Evolutionary conservation across 2,329 filamentous ascomycete species (phyloP), one percentile per base, ranked within the genome.

Genomic region (Talaromyces marneffei): DNA sequence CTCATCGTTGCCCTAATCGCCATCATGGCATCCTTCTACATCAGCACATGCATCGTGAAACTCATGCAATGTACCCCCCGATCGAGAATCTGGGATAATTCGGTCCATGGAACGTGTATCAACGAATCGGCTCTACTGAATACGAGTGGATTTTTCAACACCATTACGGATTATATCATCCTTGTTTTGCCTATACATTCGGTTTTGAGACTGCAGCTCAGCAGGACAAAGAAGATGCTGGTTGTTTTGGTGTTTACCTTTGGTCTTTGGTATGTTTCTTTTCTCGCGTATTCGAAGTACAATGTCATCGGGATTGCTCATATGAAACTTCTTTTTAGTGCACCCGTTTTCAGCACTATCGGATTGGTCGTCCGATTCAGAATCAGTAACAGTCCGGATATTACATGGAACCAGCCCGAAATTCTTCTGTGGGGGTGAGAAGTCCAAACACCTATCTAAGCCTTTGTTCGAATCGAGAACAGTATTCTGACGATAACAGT

Each of bases 31-130:
- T 37, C 56, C 25, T 67, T 68, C 44, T 70, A 68, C 46, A 3
- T 60, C n/a, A 61, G 46, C 44, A 65, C 58, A 18, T 58, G 57
- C 3, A 18, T 66, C 14, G 62, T 61, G 3, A 66, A 66, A 39
- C 65, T 66, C 42, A 62, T 66, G 39, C 56, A 66, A 37, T 67
- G 66, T 52, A 62, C 56, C 4, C 66, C 66, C 9, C 29, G 64
- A 55, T 25, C 52, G 18, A 67, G 62, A 39, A 65, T 67, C 16
- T 65, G 60, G 55, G 58, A 64, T 16, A 58, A 33, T 14, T 57
- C 27, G 1, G 56, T 62, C 14, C 54, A 60, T 16, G 66, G 66
- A 25, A 40, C 39, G 16, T 67, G 66, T 48, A 57, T 67, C 48
- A 60, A 67, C 31, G 60, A 59, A 33, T 52, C 60, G 23, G 31